Percentiles rank a stretch among this genome's conserved stretches.
Evolutionary conservation across 164 flowering plant species (phyloP).

Genomic region (Santalum album): DNA sequence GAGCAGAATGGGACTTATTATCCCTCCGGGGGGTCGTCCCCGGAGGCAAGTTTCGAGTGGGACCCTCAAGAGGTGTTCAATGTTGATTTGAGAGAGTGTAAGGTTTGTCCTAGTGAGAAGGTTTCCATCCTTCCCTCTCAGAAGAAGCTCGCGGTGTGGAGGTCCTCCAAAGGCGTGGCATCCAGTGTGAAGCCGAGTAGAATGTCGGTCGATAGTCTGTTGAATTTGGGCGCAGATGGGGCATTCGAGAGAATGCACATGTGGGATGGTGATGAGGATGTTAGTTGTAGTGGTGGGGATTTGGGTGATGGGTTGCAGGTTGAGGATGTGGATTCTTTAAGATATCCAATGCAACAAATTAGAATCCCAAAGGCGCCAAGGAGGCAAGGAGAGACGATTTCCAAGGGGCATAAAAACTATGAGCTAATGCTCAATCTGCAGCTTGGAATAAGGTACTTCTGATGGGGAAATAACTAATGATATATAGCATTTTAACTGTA

Average conservation of each 20-base stretch:
- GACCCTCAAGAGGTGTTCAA: slow-evolving; percentile 57
- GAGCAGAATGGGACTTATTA: slow-evolving; percentile 50
- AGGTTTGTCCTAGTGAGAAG: slow-evolving; percentile 52
- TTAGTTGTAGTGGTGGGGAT: slow-evolving; percentile 14
- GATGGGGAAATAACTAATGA: background rate
- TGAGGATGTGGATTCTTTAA: slow-evolving; percentile 15
- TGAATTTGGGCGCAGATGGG: slow-evolving; percentile 29
- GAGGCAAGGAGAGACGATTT: slow-evolving; percentile 59
- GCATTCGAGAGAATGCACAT: slow-evolving; percentile 29
- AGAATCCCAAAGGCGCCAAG: slow-evolving; percentile 32
- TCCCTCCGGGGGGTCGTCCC: slow-evolving; percentile 27
- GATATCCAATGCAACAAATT: slow-evolving; percentile 15
- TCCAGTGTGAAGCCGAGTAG: slow-evolving; percentile 35
- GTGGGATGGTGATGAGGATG: slow-evolving; percentile 35
- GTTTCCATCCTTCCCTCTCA: slow-evolving; percentile 70
- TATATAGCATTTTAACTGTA: too few relatives aligned
- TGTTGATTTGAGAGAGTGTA: slow-evolving; percentile 39
- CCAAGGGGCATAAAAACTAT: slow-evolving; percentile 54
- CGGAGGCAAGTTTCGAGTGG: slow-evolving; percentile 41
- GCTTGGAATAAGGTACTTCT: slow-evolving; percentile 45
- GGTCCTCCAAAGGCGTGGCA: slow-evolving; percentile 31
- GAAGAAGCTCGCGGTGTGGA: slow-evolving; percentile 59
- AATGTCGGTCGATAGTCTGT: slow-evolving; percentile 53
- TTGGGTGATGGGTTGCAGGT: slow-evolving; percentile 24
- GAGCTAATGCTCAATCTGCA: slow-evolving; percentile 71